Evolutionary conservation across 768 basidiomycete species (phyloP), one percentile per base, ranked within the genome.

Genomic region (Naganishia kalamii): DNA sequence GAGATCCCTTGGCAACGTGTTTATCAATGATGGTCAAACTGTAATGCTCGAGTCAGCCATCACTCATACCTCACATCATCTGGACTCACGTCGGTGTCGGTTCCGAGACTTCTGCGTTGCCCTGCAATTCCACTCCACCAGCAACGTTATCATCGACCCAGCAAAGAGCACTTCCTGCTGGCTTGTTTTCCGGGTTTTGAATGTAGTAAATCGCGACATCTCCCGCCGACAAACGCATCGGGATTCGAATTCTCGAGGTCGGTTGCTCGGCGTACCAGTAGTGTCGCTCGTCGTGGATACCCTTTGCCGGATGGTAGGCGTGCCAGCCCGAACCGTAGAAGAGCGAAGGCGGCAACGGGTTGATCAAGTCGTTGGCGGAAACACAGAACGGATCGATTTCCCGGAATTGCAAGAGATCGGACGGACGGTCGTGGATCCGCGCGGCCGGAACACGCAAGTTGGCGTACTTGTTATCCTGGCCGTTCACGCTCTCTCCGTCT

Each of bases 61-160:
- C 21, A 21, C 12, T 17, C 8, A 41, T 23, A 67, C 37, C 7
- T n/a, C 63, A 66, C 30, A 35, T 19, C 48, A 46, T 65, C 54
- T 59, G 54, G 44, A 84, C 88, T 70, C 76, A 91, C 90, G 83
- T 82, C 32, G 90, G 84, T 60, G 82, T 84, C 0, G 85, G 78
- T 62, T 85, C 85, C 3, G 79, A 80, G 6, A 86, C 80, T 63
- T 88, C 85, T 3, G 82, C 89, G 1, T 85, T 85, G 73, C 97
- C 93, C 76, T 86, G 85, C 64, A 97, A 82, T 44, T 86, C 82
- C 66, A 84, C 85, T 30, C 85, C 87, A 4, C 96, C 94, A 0
- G 71, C 79, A 68, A 86, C 84, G 75, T 99, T 99, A 77, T 99
- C 93, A 77, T 99, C 96, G 33, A 99, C 96, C 94, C 94, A 98